Conservation (phyloP, 306 rosid genomes). For the Crataegus laevigata region DNA sequence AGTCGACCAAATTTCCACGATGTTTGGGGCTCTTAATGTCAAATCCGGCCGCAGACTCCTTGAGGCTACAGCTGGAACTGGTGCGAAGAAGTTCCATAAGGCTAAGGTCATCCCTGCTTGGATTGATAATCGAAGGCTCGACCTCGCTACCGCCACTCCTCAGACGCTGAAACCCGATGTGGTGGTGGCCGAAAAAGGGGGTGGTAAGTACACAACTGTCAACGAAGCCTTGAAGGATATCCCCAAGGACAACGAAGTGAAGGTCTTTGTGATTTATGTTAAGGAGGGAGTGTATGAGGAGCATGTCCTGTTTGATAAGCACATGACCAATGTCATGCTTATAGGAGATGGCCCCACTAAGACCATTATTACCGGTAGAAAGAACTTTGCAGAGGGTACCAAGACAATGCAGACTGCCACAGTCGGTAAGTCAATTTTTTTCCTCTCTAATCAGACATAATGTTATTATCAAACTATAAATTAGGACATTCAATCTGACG, state of each 20-base stretch:
- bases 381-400: constrained; percentile 39
- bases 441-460: neutral
- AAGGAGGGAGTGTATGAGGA: constrained; percentile 60
- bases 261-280: constrained; percentile 55
- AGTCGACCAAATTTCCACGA: constrained; percentile 15
- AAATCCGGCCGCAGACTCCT: constrained; percentile 2
- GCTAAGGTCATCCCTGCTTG: constrained; percentile 33
- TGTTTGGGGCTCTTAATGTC: neutral
- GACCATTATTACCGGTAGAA: constrained; percentile 40
- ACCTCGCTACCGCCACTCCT: constrained; percentile 13
- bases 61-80: neutral
- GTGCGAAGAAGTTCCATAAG: neutral
- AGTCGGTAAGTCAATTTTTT: constrained; percentile 30
- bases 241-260: constrained; percentile 24
- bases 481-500: neutral
- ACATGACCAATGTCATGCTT: constrained; percentile 38
- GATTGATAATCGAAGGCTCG: constrained; percentile 21
- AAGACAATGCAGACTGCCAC: constrained; percentile 52
- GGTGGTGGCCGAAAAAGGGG: constrained; percentile 59
- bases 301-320: constrained; percentile 17
- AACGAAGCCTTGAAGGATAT: constrained; percentile 46
- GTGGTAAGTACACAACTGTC: constrained; percentile 49
- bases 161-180: constrained; percentile 26
- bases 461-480: neutral
- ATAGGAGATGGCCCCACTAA: constrained; percentile 74